phyloP scores from a whole-genome alignment of 2,329 filamentous ascomycete species.

The Phaeomoniella chlamydospora region DNA sequence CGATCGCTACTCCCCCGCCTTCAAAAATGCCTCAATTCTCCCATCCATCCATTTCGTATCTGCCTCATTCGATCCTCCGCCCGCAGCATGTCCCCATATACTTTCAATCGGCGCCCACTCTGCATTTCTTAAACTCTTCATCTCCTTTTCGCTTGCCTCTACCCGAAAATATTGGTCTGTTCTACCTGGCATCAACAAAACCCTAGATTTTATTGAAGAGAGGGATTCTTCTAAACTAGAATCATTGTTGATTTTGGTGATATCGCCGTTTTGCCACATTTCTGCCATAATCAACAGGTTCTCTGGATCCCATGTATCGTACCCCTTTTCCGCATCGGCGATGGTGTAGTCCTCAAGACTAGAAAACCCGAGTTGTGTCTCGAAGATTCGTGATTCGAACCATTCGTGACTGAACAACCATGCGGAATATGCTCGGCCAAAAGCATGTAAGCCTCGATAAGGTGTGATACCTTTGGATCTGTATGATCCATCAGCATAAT shows the following conservation, averaged over 20 bases:
- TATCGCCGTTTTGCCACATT: conserved; percentile 31
- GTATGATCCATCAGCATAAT: conserved; percentile 22
- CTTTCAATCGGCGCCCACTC: conserved; percentile 15
- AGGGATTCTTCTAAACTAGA: conserved; percentile 11
- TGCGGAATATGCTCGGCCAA: conserved; percentile 31
- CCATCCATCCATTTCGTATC: conserved; percentile 16
- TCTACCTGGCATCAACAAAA: conserved; percentile 20
- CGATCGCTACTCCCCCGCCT: too few relatives aligned
- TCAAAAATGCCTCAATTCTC: conserved; percentile 11
- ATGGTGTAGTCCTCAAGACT: conserved; percentile 22
- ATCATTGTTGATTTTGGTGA: conserved; percentile 15
- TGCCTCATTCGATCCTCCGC: conserved; percentile 12
- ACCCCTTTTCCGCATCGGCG: conserved; percentile 15
- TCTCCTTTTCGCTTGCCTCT: conserved; percentile 14
- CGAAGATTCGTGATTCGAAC: conserved; percentile 28
- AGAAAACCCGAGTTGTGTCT: conserved; percentile 16
- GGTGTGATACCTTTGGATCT: conserved; percentile 14
- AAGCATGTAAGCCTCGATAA: conserved; percentile 25
- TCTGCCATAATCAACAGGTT: conserved; percentile 25
- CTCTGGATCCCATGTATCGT: conserved; percentile 27
- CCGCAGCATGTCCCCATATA: conserved; percentile 17
- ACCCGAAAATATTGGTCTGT: conserved; percentile 22
- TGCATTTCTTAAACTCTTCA: conserved; percentile 9
- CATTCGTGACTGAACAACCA: conserved; percentile 32
- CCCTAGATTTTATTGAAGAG: conserved; percentile 10